Percentiles rank a stretch among this genome's conserved stretches.
Evolutionary conservation across 2,329 filamentous ascomycete genomes (phyloP).

Genomic region (Ophiostoma quercus): DNA sequence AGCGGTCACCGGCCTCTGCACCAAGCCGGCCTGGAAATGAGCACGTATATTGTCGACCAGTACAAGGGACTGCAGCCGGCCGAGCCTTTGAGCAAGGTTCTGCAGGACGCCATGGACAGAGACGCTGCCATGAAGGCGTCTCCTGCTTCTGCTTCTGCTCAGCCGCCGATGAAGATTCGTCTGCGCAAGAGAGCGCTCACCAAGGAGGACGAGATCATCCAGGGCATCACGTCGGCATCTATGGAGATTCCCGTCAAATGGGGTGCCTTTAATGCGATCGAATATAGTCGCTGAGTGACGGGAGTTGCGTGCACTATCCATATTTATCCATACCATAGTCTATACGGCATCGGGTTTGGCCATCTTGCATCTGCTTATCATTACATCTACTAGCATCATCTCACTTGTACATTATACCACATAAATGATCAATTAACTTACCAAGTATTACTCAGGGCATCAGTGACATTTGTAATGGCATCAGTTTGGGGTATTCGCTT

Average conservation of each 20-base stretch:
- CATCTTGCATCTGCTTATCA: background rate
- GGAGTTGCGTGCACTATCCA: background rate
- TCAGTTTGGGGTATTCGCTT: background rate
- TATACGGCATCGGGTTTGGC: background rate
- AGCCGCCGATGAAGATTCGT: conserved; percentile 21
- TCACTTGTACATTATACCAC: background rate
- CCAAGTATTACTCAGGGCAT: too few species aligned
- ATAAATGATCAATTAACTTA: background rate
- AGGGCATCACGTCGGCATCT: background rate
- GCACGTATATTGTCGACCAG: conserved; percentile 17
- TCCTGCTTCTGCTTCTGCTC: background rate
- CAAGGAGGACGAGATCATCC: background rate
- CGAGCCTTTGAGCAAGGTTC: conserved; percentile 22
- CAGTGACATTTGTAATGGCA: background rate
- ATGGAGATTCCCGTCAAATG: conserved; percentile 16
- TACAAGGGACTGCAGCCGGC: conserved; percentile 26
- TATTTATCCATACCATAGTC: background rate
- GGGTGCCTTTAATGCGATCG: background rate
- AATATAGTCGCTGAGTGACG: background rate
- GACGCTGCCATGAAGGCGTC: conserved; percentile 24
- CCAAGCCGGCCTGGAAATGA: conserved; percentile 11
- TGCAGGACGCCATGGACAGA: conserved; percentile 24
- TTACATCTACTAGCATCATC: background rate
- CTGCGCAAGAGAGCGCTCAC: conserved; percentile 18
- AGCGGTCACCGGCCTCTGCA: conserved; percentile 3